Conservation (phyloP, 2,329 filamentous ascomycete species). For the Trichoderma gracile region DNA sequence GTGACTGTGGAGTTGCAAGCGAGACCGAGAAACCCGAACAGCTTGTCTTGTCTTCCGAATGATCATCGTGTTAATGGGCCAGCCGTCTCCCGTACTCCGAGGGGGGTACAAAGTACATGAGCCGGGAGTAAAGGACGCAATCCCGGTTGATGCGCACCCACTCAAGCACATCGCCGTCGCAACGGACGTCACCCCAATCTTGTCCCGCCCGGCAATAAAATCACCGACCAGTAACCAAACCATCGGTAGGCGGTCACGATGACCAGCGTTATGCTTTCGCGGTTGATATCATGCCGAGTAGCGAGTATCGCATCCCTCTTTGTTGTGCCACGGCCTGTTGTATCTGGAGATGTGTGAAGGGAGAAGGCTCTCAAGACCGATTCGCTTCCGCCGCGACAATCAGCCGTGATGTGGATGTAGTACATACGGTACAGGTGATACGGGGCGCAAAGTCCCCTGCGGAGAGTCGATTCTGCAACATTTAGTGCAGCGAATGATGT, state of each 20-base stretch:
- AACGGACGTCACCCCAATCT: constrained; percentile 16
- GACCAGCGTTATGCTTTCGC: background rate
- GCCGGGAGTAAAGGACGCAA: background rate
- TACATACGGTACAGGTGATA: background rate
- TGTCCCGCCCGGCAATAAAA: constrained; percentile 6
- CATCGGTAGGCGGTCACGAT: background rate
- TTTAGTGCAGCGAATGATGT: constrained; percentile 12
- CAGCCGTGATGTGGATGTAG: background rate
- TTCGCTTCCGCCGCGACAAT: background rate
- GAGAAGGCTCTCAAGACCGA: background rate
- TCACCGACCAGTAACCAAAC: constrained; percentile 3
- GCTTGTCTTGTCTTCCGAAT: background rate
- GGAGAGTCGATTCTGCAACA: constrained; percentile 9
- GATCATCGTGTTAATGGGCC: background rate
- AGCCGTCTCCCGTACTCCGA: background rate
- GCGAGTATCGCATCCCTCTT: background rate
- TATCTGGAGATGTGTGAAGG: background rate
- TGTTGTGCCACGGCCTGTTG: background rate
- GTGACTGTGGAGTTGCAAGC: background rate
- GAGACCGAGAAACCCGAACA: background rate
- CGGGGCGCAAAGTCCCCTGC: background rate
- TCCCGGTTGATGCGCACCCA: constrained; percentile 1
- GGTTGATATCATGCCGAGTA: background rate
- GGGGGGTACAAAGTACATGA: background rate
- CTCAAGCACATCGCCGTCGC: constrained; percentile 6